These are phyloP conservation scores for Nitzschia inconspicua DNA, from an alignment of 108 stramenopile species.

Conservation along the genomic window DNA sequence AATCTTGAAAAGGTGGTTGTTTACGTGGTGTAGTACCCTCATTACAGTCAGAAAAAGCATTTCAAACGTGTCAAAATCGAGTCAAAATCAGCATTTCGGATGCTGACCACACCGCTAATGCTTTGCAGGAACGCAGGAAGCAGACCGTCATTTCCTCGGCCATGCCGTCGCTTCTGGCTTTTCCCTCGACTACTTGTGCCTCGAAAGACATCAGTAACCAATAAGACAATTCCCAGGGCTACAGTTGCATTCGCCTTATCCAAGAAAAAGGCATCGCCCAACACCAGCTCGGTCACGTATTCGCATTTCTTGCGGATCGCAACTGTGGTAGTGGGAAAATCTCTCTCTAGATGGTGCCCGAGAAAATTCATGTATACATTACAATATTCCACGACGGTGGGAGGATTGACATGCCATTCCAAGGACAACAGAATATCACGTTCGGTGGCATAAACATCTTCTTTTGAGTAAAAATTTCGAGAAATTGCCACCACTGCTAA, in stretches of 20 bases:
- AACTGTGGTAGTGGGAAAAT: no score
- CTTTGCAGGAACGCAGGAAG: conserved; percentile 6
- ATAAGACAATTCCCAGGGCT: conserved; percentile 16
- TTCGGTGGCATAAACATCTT: conserved; percentile 55
- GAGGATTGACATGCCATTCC: conserved; percentile 53
- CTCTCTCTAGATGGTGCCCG: not conserved
- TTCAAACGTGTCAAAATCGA: conserved; percentile 12
- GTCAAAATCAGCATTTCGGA: conserved; percentile 17
- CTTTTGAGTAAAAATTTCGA: conserved; percentile 45
- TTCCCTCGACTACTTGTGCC: not conserved
- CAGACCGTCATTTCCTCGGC: not conserved
- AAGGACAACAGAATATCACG: conserved; percentile 46
- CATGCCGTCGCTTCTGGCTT: no score
- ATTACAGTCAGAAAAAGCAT: not conserved
- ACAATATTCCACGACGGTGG: conserved; percentile 38
- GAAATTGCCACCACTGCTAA: conserved; percentile 42
- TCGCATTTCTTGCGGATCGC: not conserved
- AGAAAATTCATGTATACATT: conserved; percentile 10
- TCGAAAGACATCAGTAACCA: conserved; percentile 5
- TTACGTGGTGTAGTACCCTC: no score
- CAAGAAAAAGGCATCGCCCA: conserved; percentile 20
- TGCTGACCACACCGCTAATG: conserved; percentile 12
- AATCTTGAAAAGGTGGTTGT: no score
- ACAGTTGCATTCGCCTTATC: conserved; percentile 1
- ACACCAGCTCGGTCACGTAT: not conserved